These are phyloP conservation scores for Crotalaria pallida DNA, from an alignment of 306 rosid species.

Conservation along the genomic window DNA sequence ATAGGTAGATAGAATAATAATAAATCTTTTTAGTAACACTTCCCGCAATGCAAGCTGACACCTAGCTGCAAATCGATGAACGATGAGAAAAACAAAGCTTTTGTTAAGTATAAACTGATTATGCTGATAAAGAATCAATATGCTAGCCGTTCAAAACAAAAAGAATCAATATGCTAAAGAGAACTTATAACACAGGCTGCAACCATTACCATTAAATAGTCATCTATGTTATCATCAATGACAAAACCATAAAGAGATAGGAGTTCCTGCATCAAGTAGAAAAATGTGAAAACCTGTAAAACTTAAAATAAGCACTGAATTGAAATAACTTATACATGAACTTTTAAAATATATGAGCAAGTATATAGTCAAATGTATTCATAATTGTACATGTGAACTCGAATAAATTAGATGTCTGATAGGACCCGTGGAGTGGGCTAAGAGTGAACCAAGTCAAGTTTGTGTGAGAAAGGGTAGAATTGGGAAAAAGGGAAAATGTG, in stretches of 20 bases:
- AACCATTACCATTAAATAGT: constrained; percentile 85
- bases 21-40: neutral
- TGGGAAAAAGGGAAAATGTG: too few relatives aligned
- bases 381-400: neutral
- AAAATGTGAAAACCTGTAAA: constrained; percentile 11
- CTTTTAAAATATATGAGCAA: neutral
- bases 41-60: neutral
- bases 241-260: constrained; percentile 86
- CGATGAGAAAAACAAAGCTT: neutral
- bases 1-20: neutral
- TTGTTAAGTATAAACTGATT: neutral
- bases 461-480: too few relatives aligned
- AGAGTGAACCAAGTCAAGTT: too few relatives aligned
- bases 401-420: neutral
- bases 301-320: too few relatives aligned
- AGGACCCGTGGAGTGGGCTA: too few relatives aligned
- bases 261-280: constrained; percentile 68
- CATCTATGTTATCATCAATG: constrained; percentile 75
- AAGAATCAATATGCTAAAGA: neutral
- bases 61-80: neutral
- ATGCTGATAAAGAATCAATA: neutral
- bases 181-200: neutral
- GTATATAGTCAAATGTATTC: neutral
- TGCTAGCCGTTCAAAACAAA: too few relatives aligned
- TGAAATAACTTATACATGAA: neutral